Evolutionary conservation across 345 rosid species (phyloP), one percentile per base, ranked within the genome.

Genomic region (Linum tenue): DNA sequence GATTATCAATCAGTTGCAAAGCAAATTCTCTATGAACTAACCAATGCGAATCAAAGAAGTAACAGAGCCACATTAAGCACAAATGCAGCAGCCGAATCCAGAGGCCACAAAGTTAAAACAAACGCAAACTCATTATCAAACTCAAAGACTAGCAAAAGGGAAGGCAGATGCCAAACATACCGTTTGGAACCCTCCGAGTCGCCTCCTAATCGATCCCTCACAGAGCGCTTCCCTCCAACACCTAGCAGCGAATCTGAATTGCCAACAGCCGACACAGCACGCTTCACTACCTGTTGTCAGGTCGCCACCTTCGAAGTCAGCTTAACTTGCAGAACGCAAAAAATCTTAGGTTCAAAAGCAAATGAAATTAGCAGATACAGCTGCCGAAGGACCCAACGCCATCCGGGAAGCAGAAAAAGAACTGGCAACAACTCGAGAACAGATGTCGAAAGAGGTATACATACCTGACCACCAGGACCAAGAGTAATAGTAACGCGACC

Each of bases 401-500:
- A 22, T 22, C 31, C 0, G 31, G 31, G 31, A 40, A 12, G 8
- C 38, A 35, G 48, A 36, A 65, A 41, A 69, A 71, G 44, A 39
- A 59, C 60, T 62, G 60, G 22, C 9, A 2, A 22, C 35, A 38
- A 53, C 15, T 9, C 0, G n/a, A 38, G 64, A 35, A 7, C n/a
- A 2, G 7, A 53, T 22, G 31, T n/a, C 56, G 11, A 16, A 5
- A 35, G 14, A 17, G 12, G 67, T n/a, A 39, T 5, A 68, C 60
- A 64, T 67, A 94, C 99, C 97, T 86, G 96, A 42, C 95, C 89
- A 59, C 82, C 69, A 66, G 84, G 85, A 5, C 97, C 99, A 56
- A 90, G 88, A 72, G 96, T 90, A 22, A 92, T 86, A 39, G 97
- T 88, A 64, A 90, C 83, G 41, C 92, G 83, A 71, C 81, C 80